These are phyloP conservation scores for Arthrinium phaeospermum DNA, from an alignment of 2,329 filamentous ascomycete species.

Conservation along the genomic window DNA sequence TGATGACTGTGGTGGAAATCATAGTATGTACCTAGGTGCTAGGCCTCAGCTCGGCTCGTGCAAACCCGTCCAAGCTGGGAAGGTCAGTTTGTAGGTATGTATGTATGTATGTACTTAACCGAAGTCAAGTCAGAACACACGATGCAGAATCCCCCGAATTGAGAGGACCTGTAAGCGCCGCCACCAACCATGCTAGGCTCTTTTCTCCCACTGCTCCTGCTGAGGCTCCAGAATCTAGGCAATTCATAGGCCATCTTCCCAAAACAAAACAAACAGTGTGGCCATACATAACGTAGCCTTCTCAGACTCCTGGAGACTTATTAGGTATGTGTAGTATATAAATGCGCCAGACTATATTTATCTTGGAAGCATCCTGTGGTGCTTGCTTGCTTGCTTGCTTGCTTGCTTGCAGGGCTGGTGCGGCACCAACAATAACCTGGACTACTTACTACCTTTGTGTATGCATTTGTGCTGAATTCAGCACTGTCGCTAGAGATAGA, in stretches of 20 bases:
- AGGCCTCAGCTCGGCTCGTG: constrained; percentile 9
- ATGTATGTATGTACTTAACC: not conserved
- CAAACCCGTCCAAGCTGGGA: not conserved
- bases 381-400: not conserved
- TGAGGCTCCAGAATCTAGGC: not conserved
- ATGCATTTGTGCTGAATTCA: not conserved
- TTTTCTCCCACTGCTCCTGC: not conserved
- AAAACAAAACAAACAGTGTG: not conserved
- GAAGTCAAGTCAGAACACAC: not conserved
- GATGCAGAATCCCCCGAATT: not conserved
- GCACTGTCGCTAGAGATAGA: not conserved
- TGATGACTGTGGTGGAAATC: not conserved
- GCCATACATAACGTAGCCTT: not conserved
- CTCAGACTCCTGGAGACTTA: not conserved
- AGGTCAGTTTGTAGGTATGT: not conserved
- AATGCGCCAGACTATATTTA: not conserved
- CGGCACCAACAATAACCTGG: not conserved
- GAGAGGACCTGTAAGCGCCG: not conserved
- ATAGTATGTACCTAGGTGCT: no score
- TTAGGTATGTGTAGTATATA: no score
- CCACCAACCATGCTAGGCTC: no score
- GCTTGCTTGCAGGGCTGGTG: not conserved
- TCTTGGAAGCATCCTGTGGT: not conserved
- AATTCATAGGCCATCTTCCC: not conserved
- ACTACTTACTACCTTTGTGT: no score